Evolutionary conservation across 768 basidiomycete genomes (phyloP).

Genomic region (Obba rivulosa): DNA sequence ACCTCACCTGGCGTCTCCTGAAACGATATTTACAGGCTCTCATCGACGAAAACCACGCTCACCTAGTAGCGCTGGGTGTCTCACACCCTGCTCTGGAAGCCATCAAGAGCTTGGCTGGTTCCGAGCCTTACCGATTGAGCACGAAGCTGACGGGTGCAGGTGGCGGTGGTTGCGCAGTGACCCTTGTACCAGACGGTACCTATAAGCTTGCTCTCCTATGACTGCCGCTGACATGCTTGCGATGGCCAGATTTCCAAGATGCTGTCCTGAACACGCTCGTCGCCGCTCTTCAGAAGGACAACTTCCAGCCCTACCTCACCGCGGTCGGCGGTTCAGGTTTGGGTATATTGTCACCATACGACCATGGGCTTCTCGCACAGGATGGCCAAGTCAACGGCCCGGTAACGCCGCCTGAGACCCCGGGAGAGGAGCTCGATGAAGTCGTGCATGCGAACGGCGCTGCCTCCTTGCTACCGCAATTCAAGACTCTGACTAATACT

Average conservation of each 20-base stretch:
- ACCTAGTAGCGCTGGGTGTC: slow-evolving; percentile 81
- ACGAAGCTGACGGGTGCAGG: slow-evolving; percentile 98
- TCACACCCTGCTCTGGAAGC: slow-evolving; percentile 86
- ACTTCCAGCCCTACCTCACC: slow-evolving; percentile 83
- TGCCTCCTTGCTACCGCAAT: slow-evolving; percentile 28
- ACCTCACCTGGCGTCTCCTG: not conserved
- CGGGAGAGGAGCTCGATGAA: slow-evolving; percentile 18
- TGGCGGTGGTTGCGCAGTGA: slow-evolving; percentile 97
- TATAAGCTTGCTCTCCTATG: slow-evolving; percentile 7
- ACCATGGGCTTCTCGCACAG: slow-evolving; percentile 6
- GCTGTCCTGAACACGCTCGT: slow-evolving; percentile 54
- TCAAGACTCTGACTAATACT: slow-evolving; percentile 36
- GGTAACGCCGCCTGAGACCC: slow-evolving; percentile 20
- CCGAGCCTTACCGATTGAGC: slow-evolving; percentile 60
- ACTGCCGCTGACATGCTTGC: not conserved
- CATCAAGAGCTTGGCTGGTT: slow-evolving; percentile 66
- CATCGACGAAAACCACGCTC: slow-evolving; percentile 84
- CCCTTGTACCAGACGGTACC: slow-evolving; percentile 89
- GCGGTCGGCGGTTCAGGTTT: slow-evolving; percentile 91
- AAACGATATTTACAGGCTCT: slow-evolving; percentile 47
- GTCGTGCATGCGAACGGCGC: slow-evolving; percentile 7
- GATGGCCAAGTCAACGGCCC: slow-evolving; percentile 8
- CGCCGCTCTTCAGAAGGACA: slow-evolving; percentile 49
- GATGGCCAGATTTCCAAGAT: slow-evolving; percentile 59
- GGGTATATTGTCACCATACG: slow-evolving; percentile 67